A percentile compares a stretch with the other conserved stretches of the same genome.
Evolutionary conservation across 1,284 basidiomycete genomes (phyloP).

Genomic region (Rhodotorula sp.): DNA sequence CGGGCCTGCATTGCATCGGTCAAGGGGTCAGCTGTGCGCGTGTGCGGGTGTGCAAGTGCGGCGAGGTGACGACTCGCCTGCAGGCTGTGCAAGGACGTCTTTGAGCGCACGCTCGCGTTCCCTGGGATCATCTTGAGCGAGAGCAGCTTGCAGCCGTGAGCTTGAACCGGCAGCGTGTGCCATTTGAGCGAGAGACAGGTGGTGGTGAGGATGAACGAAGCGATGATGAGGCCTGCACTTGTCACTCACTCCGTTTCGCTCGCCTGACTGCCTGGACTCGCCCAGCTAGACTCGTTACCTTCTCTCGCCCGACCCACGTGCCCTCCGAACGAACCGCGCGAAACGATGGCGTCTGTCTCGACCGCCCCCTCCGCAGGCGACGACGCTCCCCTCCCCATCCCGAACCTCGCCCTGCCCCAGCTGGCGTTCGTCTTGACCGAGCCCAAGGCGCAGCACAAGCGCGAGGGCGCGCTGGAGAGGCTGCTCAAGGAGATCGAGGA

Average conservation of each 20-base stretch:
- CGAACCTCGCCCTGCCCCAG: constrained; percentile 76
- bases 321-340: background rate
- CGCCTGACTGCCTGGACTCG: too few relatives aligned
- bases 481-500: constrained; percentile 74
- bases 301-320: background rate
- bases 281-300: too few relatives aligned
- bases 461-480: constrained; percentile 63
- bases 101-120: constrained; percentile 6
- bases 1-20: constrained; percentile 34
- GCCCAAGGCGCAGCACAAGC: constrained; percentile 60
- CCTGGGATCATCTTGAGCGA: background rate
- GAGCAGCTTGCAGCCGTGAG: background rate
- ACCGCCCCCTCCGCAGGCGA: background rate
- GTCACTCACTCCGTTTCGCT: background rate
- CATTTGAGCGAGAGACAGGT: background rate
- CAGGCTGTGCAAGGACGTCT: constrained; percentile 23
- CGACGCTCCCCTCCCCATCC: constrained; percentile 62
- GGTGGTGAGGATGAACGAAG: too few relatives aligned
- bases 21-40: background rate
- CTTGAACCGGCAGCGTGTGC: background rate
- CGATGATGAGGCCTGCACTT: too few relatives aligned
- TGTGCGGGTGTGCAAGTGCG: background rate
- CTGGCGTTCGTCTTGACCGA: constrained; percentile 70
- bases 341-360: background rate
- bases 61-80: constrained; percentile 11